Evolutionary conservation across 1,284 basidiomycete species (phyloP).

Genomic region (Trametes versicolor): DNA sequence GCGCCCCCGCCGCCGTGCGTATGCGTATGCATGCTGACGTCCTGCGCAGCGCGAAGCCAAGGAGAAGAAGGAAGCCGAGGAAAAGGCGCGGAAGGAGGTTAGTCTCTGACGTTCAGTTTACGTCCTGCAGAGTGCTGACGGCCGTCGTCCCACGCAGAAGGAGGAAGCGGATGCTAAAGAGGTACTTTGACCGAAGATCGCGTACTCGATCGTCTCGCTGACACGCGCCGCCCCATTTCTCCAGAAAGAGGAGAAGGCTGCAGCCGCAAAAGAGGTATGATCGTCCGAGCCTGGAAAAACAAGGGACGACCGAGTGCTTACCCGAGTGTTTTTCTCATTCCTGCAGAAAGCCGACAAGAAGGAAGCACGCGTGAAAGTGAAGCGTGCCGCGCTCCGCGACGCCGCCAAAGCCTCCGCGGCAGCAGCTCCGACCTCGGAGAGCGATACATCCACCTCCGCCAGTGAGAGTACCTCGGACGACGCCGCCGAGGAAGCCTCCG

Average conservation of each 20-base stretch:
- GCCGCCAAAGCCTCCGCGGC: constrained; percentile 45
- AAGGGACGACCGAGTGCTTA: constrained; percentile 8
- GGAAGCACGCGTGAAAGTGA: constrained; percentile 62
- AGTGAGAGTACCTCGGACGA: constrained; percentile 8
- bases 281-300: constrained; percentile 13
- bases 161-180: constrained; percentile 57
- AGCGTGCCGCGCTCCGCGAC: constrained; percentile 55
- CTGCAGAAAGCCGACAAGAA: constrained; percentile 56
- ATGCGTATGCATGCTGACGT: constrained; percentile 34
- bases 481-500: constrained; percentile 39
- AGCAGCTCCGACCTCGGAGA: constrained; percentile 17
- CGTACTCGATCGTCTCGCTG: constrained; percentile 16
- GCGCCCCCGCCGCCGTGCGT: constrained; percentile 22
- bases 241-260: constrained; percentile 61
- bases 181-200: constrained; percentile 36
- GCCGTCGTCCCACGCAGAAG: constrained; percentile 48
- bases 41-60: constrained; percentile 70
- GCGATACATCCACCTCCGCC: constrained; percentile 8
- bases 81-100: constrained; percentile 53
- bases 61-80: constrained; percentile 72
- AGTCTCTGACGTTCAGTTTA: constrained; percentile 23
- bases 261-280: constrained; percentile 59
- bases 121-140: constrained; percentile 28
- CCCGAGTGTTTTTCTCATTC: constrained; percentile 3
- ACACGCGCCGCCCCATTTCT: constrained; percentile 22